Evolutionary conservation across 2,329 filamentous ascomycete genomes (phyloP).

Genomic region (Delphinella strobiligena): DNA sequence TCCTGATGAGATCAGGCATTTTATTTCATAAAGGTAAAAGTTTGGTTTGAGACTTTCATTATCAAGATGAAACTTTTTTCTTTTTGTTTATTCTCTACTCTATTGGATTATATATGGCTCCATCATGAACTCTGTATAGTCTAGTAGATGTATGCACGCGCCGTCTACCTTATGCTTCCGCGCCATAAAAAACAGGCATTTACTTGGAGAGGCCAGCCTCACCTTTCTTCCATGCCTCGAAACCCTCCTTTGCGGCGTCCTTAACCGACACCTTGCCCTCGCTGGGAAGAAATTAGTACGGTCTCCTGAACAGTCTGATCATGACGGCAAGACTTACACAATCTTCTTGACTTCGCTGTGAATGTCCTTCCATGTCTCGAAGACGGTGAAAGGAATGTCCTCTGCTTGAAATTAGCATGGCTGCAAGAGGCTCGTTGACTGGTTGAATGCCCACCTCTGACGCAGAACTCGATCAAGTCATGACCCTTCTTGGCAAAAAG

Average conservation of each 20-base stretch:
- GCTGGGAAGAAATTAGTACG: constrained; percentile 18
- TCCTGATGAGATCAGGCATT: too few relatives aligned
- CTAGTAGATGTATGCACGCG: too few relatives aligned
- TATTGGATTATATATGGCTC: too few relatives aligned
- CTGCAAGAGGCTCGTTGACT: not conserved
- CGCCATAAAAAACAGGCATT: not conserved
- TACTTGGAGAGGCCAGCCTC: constrained; percentile 23
- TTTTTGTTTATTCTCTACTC: too few relatives aligned
- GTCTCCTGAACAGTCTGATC: not conserved
- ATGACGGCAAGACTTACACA: constrained; percentile 23
- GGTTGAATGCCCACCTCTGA: constrained; percentile 37
- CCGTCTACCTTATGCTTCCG: too few relatives aligned
- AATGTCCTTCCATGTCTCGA: constrained; percentile 74
- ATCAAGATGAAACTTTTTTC: too few relatives aligned
- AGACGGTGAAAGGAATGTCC: constrained; percentile 76
- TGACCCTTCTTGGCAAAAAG: constrained; percentile 87
- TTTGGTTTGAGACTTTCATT: too few relatives aligned
- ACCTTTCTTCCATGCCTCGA: constrained; percentile 34
- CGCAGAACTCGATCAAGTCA: constrained; percentile 80
- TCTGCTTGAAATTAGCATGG: constrained; percentile 27
- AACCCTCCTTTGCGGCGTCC: constrained; percentile 50
- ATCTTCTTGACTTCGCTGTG: constrained; percentile 65
- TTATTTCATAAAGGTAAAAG: not conserved
- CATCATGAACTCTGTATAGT: too few relatives aligned
- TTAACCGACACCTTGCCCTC: constrained; percentile 59